Base-by-base conservation (phyloP, 148 eudicot species). In the Polygonum maritimum region DNA sequence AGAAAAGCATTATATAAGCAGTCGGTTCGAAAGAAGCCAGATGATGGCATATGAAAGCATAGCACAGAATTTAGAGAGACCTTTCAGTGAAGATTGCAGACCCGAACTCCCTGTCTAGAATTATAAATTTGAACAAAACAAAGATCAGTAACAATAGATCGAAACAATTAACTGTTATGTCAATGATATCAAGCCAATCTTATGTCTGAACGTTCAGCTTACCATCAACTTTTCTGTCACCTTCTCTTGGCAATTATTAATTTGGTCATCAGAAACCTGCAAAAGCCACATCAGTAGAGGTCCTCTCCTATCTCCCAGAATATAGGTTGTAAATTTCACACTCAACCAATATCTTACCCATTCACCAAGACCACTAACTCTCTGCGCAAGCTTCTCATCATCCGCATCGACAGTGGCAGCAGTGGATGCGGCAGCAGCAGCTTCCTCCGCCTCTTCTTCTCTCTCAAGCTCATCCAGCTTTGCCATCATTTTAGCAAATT, bases 401-500 rank as follows among this genome's bases (percentile, higher is more conserved):
- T 41, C 72, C 36, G 72, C 78, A 75, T 81, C 81, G 4, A 14
- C 44, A 67, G 44, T 1, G 10, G 71, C 45, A 1, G 71, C n/a
- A 3, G 71, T 72, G 10, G 75, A 67, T 12, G 71, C 45, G 0
- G 71, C 45, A 1, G 71, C 75, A 16, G 75, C 73, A 15, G 71
- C 79, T 80, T 83, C 89, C 73, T 81, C 83, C 74, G 80, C 89
- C 76, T 80, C 86, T 81, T 93, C 97, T 75, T 84, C 85, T 81
- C 86, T 84, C 82, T 89, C 94, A 81, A 88, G 90, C 82, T 94
- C 94, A 76, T 84, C 92, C 26, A 93, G 75, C 77, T 82, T 83
- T 26, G 90, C 76, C 82, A 85, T 80, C 41, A 89, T 81, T 22
- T 78, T 85, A 76, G 79, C 77, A 82, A 77, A 85, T 51, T 88